Percentiles rank a stretch among this genome's conserved stretches.
Conservation (phyloP, 2,329 filamentous ascomycete genomes). For the Xylaria polymorpha region DNA sequence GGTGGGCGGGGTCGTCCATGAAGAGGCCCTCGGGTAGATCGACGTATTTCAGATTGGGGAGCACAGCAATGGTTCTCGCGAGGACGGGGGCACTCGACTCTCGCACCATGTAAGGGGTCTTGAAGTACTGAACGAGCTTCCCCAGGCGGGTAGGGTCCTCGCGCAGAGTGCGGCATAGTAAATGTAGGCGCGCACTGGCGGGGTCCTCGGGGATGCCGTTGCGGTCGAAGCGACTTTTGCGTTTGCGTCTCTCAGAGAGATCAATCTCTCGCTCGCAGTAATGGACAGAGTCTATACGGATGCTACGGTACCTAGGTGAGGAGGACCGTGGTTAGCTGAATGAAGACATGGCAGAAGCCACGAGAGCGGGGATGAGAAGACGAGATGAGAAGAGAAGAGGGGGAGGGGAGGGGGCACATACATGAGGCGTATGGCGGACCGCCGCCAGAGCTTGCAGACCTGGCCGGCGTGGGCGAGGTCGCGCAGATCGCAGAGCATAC, state of each 20-base stretch:
- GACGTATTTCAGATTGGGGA: conserved; percentile 87
- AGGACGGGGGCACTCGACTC: conserved; percentile 87
- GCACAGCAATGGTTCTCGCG: conserved; percentile 84
- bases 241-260: conserved; percentile 82
- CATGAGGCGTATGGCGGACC: conserved; percentile 64
- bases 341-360: conserved; percentile 11
- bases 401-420: conserved; percentile 54
- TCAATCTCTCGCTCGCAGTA: conserved; percentile 90
- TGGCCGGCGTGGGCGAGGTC: conserved; percentile 84
- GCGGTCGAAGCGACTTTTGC: conserved; percentile 76
- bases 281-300: conserved; percentile 93
- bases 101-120: conserved; percentile 94
- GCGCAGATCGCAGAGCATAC: conserved; percentile 93
- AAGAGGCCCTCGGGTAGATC: conserved; percentile 92
- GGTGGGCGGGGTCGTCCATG: conserved; percentile 79
- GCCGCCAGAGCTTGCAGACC: conserved; percentile 78
- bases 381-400: background rate
- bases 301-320: conserved; percentile 77
- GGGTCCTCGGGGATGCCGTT: conserved; percentile 86
- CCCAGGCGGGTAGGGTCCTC: conserved; percentile 78
- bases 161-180: conserved; percentile 84
- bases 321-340: conserved; percentile 31
- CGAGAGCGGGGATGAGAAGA: background rate
- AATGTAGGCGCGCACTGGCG: conserved; percentile 77
- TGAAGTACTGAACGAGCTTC: conserved; percentile 78